Base-by-base conservation (phyloP, 2,329 filamentous ascomycete genomes). In the Zymoseptoria tritici region DNA sequence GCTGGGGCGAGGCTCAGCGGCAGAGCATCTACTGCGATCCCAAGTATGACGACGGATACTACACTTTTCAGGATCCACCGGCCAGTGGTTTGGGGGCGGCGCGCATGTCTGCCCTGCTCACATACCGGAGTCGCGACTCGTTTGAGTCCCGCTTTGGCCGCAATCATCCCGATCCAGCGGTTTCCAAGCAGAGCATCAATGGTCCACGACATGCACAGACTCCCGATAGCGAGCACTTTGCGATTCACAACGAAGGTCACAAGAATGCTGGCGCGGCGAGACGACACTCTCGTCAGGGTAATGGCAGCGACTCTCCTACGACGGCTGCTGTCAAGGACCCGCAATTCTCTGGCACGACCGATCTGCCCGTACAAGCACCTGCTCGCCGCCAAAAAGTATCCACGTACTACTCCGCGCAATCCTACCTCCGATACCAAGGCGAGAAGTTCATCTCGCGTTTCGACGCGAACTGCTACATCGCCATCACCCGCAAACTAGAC, bases 391-490 rank as follows among this genome's bases (percentile, higher is more conserved):
- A 70, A 67, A 74, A 72, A 51, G 77, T 62, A 71, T 63, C 79
- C 2, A 94, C 90, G n/a, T 97, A 97, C 76, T 99, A 97, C 76
- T 97, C 94, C 0, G 94, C 94, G 0, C 94, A 99, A 74, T 97
- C 92, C 0, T 99, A 99, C 75, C 83, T 99, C 51, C 89, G 94
- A 20, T 99, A 99, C 75, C 94, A 99, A 76, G 93, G 91, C 58
- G 84, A 88, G 68, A 99, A 99, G 75, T 99, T 99, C 69, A 94
- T 97, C 68, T 91, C 90, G 74, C 89, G 94, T 9, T 99, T 97
- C 74, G 94, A 99, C 75, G 90, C 91, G 70, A 99, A 99, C 75
- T 99, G 94, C 78, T 99, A 99, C 78, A 97, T 99, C 67, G 92
- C 94, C 66, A 97, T 99, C 75, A 97, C 94, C 4, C 88, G 94